Percentiles rank a stretch among this genome's conserved stretches.
phyloP scores from a whole-genome alignment of 768 basidiomycete species.

The Suillus placidus region DNA sequence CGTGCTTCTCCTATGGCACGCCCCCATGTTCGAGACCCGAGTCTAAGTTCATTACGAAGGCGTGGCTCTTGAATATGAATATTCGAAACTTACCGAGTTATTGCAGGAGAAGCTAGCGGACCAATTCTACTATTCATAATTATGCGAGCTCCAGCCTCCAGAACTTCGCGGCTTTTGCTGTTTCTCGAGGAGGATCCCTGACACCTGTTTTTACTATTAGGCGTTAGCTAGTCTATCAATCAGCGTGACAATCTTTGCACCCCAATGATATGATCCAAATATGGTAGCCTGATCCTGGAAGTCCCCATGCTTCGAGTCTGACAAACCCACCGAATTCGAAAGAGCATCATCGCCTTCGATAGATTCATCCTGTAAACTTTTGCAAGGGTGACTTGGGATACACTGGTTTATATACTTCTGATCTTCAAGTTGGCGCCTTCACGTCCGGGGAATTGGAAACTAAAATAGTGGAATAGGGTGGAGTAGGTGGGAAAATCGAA shows the following conservation, averaged over 20 bases:
- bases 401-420: neutral
- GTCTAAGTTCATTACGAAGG: neutral
- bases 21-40: neutral
- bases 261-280: neutral
- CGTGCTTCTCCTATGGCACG: neutral
- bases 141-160: neutral
- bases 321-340: neutral
- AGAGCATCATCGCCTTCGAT: neutral
- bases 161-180: neutral
- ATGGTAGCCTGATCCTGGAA: neutral
- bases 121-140: neutral
- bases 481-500: neutral
- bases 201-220: neutral
- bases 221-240: neutral
- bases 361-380: neutral
- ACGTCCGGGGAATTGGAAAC: constrained; percentile 4
- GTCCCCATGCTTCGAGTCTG: neutral
- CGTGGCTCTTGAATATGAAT: neutral
- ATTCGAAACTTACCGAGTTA: neutral
- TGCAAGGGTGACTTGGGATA: neutral
- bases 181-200: neutral
- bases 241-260: neutral
- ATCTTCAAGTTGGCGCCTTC: neutral
- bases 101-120: neutral
- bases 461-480: neutral